These are phyloP conservation scores for Pouteria campechiana DNA, from an alignment of 179 eudicot genomes.

Conservation along the genomic window DNA sequence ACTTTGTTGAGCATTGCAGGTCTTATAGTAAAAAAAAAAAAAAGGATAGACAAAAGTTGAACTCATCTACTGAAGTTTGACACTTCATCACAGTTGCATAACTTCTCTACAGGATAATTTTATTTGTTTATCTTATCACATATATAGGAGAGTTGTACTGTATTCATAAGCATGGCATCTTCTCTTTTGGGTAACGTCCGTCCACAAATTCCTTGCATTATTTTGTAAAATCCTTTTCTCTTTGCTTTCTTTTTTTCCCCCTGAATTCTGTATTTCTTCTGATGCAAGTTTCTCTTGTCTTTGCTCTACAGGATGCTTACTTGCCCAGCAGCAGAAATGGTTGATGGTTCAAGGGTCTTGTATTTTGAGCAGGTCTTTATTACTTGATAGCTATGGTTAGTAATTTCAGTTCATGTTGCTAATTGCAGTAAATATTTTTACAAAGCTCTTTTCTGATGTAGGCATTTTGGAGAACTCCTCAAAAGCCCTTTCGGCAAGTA, in stretches of 20 bases:
- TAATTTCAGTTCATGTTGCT: neutral
- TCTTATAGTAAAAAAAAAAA: no score
- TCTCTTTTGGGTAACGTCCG: no score
- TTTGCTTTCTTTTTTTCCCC: neutral
- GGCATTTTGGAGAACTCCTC: slow-evolving; percentile 99
- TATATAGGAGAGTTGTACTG: no score
- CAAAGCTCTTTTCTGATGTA: slow-evolving; percentile 16
- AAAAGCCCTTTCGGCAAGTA: slow-evolving; percentile 97
- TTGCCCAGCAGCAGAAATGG: slow-evolving; percentile 95
- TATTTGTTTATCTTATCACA: no score
- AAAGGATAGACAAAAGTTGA: no score
- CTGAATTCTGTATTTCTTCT: neutral
- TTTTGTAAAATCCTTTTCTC: neutral
- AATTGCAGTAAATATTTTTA: neutral
- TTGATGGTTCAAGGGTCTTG: slow-evolving; percentile 78
- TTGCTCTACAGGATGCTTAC: slow-evolving; percentile 64
- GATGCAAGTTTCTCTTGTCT: neutral
- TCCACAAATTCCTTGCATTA: no score
- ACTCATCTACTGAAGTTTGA: no score
- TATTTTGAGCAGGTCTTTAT: slow-evolving; percentile 72
- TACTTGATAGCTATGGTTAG: neutral
- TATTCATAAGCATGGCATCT: no score
- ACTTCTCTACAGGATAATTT: no score
- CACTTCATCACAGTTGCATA: no score
- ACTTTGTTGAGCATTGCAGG: no score